These are phyloP conservation scores for Clavispora fructus DNA, from an alignment of 805 yeast species.

Conservation along the genomic window DNA sequence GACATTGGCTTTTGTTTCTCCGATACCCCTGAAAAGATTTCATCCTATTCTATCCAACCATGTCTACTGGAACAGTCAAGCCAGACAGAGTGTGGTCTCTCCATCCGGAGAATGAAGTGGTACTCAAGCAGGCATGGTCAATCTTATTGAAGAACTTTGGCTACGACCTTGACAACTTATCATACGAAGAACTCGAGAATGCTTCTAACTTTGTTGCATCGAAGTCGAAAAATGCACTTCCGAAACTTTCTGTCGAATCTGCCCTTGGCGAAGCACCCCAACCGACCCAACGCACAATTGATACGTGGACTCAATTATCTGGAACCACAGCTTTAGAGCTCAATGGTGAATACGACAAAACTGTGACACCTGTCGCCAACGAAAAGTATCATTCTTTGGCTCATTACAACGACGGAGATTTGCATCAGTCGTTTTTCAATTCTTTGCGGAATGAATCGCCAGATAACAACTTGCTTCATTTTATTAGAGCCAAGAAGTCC, in stretches of 20 bases:
- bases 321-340: slow-evolving; percentile 6
- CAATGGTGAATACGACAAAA: slow-evolving; percentile 7
- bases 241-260: slow-evolving; percentile 7
- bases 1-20: not conserved
- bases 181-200: slow-evolving; percentile 10
- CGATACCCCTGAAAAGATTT: not conserved
- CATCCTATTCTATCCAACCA: not conserved
- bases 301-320: slow-evolving; percentile 5
- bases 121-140: slow-evolving; percentile 69
- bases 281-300: slow-evolving; percentile 8
- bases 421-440: slow-evolving; percentile 13
- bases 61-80: slow-evolving; percentile 3
- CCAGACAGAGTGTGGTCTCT: slow-evolving; percentile 16
- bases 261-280: slow-evolving; percentile 6
- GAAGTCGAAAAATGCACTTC: slow-evolving; percentile 9
- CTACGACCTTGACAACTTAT: slow-evolving; percentile 11
- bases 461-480: slow-evolving; percentile 14
- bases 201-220: slow-evolving; percentile 8
- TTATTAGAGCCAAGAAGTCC: slow-evolving; percentile 15
- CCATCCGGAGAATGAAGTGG: slow-evolving; percentile 52
- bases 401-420: slow-evolving; percentile 7
- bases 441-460: slow-evolving; percentile 13
- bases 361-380: slow-evolving; percentile 5
- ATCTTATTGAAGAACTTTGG: slow-evolving; percentile 44
- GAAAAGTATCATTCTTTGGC: slow-evolving; percentile 6